phyloP scores from a whole-genome alignment of 2,329 filamentous ascomycete species.

The Dactylellina parvicollis region DNA sequence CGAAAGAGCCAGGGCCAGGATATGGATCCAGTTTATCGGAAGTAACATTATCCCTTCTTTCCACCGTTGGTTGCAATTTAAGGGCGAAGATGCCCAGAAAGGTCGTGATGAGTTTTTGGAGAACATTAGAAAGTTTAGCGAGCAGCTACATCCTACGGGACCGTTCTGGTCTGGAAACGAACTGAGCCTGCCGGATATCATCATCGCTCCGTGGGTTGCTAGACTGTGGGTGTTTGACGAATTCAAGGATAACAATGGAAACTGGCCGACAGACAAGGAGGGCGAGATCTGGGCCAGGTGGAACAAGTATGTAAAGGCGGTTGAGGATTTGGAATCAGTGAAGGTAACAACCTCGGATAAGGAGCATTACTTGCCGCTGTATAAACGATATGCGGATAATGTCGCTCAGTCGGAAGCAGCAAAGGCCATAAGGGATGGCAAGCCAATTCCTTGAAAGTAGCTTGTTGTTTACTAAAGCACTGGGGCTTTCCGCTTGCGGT shows the following conservation, averaged over 20 bases:
- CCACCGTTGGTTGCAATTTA: conserved; percentile 71
- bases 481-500: background rate
- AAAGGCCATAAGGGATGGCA: conserved; percentile 72
- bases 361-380: conserved; percentile 74
- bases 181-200: conserved; percentile 75
- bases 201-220: conserved; percentile 77
- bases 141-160: conserved; percentile 70
- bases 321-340: conserved; percentile 71
- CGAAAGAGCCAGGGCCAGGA: conserved; percentile 71
- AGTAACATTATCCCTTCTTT: conserved; percentile 75
- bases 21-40: conserved; percentile 79
- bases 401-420: conserved; percentile 71
- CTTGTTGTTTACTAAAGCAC: background rate
- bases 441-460: conserved; percentile 58
- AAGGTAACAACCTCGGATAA: conserved; percentile 74
- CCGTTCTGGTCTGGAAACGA: conserved; percentile 75
- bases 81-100: conserved; percentile 66
- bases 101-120: conserved; percentile 68
- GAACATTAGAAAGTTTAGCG: conserved; percentile 70
- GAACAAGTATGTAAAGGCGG: conserved; percentile 71
- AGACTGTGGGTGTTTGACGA: conserved; percentile 78
- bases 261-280: conserved; percentile 65
- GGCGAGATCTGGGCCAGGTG: conserved; percentile 72
- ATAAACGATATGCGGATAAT: conserved; percentile 74
- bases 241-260: conserved; percentile 72